Evolutionary conservation across 2,329 filamentous ascomycete species (phyloP).

Genomic region (Fusarium foetens): DNA sequence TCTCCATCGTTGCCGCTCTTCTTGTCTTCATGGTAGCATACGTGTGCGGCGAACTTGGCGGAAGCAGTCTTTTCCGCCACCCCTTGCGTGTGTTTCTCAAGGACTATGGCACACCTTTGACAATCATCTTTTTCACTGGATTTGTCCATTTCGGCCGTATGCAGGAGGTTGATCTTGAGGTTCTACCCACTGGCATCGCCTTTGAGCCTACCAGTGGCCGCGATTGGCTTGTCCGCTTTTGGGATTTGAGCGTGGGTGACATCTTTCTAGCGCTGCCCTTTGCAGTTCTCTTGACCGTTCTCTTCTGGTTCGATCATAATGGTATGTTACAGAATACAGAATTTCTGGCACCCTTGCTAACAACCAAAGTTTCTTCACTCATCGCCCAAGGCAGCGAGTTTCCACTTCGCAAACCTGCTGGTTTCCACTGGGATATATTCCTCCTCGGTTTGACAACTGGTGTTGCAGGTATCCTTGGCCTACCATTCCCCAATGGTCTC

Average conservation of each 20-base stretch:
- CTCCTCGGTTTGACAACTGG: conserved; percentile 82
- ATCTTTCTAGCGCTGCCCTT: conserved; percentile 90
- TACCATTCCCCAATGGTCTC: conserved; percentile 84
- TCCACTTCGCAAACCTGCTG: conserved; percentile 80
- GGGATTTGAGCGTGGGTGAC: conserved; percentile 77
- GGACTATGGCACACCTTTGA: conserved; percentile 87
- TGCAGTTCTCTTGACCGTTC: conserved; percentile 80
- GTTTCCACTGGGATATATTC: conserved; percentile 88
- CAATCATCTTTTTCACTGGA: conserved; percentile 87
- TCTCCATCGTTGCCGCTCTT: conserved; percentile 79
- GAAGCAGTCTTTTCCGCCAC: conserved; percentile 77
- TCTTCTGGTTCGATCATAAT: conserved; percentile 93
- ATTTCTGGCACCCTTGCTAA: not conserved
- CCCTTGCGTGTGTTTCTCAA: conserved; percentile 84
- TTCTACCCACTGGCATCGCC: conserved; percentile 77
- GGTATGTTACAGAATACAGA: conserved; percentile 60
- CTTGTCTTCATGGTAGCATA: conserved; percentile 83
- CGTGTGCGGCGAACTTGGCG: conserved; percentile 75
- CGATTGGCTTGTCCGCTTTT: conserved; percentile 83
- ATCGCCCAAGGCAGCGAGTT: conserved; percentile 88
- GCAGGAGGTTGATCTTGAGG: conserved; percentile 73
- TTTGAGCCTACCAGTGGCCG: conserved; percentile 82
- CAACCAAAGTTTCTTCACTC: conserved; percentile 72
- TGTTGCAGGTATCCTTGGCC: conserved; percentile 77
- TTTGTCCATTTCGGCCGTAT: conserved; percentile 90